These are phyloP conservation scores for Tylopilus sp. DNA, from an alignment of 768 basidiomycete genomes.

Conservation along the genomic window DNA sequence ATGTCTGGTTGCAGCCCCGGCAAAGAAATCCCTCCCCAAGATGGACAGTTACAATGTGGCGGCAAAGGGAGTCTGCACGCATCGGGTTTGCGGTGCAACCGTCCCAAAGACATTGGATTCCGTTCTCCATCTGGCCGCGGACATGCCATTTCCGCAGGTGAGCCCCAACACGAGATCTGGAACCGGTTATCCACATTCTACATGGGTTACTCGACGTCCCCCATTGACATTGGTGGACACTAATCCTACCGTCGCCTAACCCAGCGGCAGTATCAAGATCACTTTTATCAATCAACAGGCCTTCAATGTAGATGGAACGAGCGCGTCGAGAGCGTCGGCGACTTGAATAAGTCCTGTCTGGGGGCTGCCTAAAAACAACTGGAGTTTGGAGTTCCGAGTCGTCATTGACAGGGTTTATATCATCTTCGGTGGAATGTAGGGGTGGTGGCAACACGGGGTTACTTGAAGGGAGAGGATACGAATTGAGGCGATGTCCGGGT, in stretches of 20 bases:
- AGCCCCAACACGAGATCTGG: background rate
- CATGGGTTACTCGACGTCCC: background rate
- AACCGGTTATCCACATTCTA: conserved; percentile 10
- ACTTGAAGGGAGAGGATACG: too few relatives aligned
- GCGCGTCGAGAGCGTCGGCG: background rate
- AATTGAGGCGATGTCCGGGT: too few relatives aligned
- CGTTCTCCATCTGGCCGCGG: background rate
- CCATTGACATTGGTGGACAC: conserved; percentile 12
- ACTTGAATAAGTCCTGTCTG: background rate
- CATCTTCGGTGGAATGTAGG: too few relatives aligned
- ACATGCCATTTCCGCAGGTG: conserved; percentile 13
- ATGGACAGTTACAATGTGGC: conserved; percentile 9
- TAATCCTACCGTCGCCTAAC: background rate
- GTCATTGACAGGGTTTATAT: background rate
- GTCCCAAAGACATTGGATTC: conserved; percentile 2
- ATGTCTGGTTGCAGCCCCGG: conserved; percentile 1
- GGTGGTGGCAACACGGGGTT: too few relatives aligned
- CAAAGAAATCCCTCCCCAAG: conserved; percentile 8
- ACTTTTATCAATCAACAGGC: conserved; percentile 3
- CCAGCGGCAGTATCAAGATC: background rate
- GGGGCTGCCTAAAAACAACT: background rate
- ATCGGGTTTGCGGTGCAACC: background rate
- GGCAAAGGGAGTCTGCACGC: conserved; percentile 3
- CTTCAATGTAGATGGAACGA: background rate
- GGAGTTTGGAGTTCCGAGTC: background rate